These are phyloP conservation scores for Diaporthe capsici DNA, from an alignment of 2,329 filamentous ascomycete species.

Conservation along the genomic window DNA sequence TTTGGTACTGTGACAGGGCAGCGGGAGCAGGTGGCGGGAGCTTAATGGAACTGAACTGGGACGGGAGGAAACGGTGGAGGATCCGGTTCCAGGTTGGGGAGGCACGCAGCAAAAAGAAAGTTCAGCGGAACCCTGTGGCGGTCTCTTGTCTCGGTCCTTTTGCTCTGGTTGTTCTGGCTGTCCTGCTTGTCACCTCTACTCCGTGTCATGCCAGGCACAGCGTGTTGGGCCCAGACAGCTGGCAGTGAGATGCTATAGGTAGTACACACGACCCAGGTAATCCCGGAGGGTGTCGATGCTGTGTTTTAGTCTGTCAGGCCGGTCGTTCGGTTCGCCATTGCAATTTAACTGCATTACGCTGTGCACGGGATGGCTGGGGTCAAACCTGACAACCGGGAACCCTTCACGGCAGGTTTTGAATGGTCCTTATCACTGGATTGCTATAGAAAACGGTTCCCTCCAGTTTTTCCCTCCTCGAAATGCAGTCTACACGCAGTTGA, in stretches of 20 bases:
- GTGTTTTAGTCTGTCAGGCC: background rate
- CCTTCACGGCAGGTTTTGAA: background rate
- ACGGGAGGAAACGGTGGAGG: constrained; percentile 3
- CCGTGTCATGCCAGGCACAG: background rate
- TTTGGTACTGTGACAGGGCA: background rate
- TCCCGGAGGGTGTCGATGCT: background rate
- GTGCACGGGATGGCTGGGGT: background rate
- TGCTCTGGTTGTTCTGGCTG: background rate
- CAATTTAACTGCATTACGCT: constrained; percentile 3
- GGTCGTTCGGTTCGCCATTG: constrained; percentile 2
- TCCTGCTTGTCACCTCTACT: background rate
- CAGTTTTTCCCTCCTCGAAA: background rate
- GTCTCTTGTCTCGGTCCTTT: background rate
- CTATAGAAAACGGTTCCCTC: background rate
- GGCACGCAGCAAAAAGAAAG: background rate
- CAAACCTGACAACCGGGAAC: background rate
- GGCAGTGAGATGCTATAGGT: background rate
- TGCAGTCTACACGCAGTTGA: background rate
- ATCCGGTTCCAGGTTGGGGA: constrained; percentile 17
- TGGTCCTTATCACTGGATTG: background rate
- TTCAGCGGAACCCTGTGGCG: background rate
- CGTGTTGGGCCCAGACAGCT: background rate
- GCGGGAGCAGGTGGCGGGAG: background rate
- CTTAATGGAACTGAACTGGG: constrained; percentile 17
- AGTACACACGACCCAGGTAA: too few relatives aligned